phyloP scores from a whole-genome alignment of 805 yeast species.

The Candida andamanensis region DNA sequence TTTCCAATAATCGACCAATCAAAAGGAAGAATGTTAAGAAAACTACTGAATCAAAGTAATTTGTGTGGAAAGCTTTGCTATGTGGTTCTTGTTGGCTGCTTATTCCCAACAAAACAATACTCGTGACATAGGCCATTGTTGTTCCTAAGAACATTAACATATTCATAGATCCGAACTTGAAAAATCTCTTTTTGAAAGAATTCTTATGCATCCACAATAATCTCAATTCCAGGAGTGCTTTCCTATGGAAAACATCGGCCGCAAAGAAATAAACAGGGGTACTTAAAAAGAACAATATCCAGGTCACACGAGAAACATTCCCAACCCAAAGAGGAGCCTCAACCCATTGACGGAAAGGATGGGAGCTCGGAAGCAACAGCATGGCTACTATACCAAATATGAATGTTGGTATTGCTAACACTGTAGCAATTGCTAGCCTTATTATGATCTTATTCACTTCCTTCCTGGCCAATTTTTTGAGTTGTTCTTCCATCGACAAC shows the following conservation, averaged over 20 bases:
- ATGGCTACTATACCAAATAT: conserved; percentile 65
- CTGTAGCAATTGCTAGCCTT: conserved; percentile 45
- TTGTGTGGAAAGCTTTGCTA: conserved; percentile 48
- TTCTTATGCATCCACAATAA: conserved; percentile 54
- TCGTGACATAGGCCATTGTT: conserved; percentile 63
- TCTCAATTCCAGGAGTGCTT: conserved; percentile 56
- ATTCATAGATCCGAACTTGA: conserved; percentile 76
- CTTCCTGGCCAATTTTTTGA: conserved; percentile 41
- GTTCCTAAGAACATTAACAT: conserved; percentile 71
- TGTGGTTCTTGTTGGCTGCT: conserved; percentile 31
- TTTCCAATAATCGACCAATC: conserved; percentile 65
- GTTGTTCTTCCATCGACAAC: conserved; percentile 58
- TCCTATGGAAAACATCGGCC: conserved; percentile 66
- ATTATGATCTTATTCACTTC: conserved; percentile 45
- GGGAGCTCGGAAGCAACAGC: conserved; percentile 46
- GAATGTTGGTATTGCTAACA: conserved; percentile 64
- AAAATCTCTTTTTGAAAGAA: conserved; percentile 50
- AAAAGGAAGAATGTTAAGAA: conserved; percentile 67
- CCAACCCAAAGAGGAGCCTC: conserved; percentile 62
- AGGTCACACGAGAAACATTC: conserved; percentile 53
- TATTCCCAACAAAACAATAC: conserved; percentile 50
- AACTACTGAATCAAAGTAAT: conserved; percentile 76
- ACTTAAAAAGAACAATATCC: conserved; percentile 60
- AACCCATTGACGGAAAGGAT: conserved; percentile 46
- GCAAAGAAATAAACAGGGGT: conserved; percentile 74